These are phyloP conservation scores for Carex littledalei DNA, from an alignment of 176 grass and related monocot species.

Conservation along the genomic window DNA sequence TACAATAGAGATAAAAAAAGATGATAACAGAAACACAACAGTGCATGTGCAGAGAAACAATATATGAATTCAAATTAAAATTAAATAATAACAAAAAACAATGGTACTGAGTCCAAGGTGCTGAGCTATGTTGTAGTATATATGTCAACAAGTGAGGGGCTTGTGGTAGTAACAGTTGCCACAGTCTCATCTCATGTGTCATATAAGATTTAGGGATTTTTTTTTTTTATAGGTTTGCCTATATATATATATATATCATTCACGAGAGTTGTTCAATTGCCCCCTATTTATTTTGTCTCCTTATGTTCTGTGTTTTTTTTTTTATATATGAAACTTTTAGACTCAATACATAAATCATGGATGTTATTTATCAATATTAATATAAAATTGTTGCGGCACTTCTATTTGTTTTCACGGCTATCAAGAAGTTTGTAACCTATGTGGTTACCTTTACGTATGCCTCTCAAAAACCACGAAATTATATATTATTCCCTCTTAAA, in stretches of 20 bases:
- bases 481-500: too few species aligned
- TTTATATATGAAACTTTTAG: not conserved
- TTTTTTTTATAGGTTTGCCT: not conserved
- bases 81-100: conserved; percentile 3
- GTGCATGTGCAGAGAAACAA: not conserved
- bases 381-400: too few species aligned
- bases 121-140: not conserved
- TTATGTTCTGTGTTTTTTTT: not conserved
- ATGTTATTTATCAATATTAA: too few species aligned
- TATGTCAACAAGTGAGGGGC: conserved; percentile 6
- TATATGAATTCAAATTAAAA: not conserved
- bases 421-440: too few species aligned
- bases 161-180: not conserved
- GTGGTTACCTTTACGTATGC: too few species aligned
- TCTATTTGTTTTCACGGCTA: too few species aligned
- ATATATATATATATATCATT: not conserved
- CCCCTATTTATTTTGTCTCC: not conserved
- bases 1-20: not conserved
- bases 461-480: too few species aligned
- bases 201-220: not conserved
- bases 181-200: not conserved
- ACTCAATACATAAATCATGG: too few species aligned
- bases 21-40: not conserved
- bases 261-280: not conserved
- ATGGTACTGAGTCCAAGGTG: not conserved